phyloP scores from a whole-genome alignment of 768 basidiomycete genomes.

The Russula griseocarnosa region DNA sequence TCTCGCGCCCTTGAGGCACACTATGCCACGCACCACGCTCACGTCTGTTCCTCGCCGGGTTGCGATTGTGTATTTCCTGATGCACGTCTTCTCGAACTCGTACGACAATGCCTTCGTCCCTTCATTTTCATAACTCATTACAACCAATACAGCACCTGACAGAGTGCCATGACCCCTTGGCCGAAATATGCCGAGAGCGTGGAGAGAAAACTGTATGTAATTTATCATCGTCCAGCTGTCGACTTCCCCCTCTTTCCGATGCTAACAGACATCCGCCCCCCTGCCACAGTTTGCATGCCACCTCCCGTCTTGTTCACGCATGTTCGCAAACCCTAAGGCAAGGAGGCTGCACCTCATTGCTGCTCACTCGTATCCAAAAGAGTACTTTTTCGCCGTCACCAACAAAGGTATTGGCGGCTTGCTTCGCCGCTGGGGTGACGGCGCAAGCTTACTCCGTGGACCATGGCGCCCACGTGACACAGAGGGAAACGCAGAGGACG shows the following conservation, averaged over 20 bases:
- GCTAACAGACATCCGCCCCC: conserved; percentile 23
- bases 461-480: conserved; percentile 57
- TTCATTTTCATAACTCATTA: neutral
- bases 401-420: conserved; percentile 87
- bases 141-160: conserved; percentile 59
- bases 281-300: conserved; percentile 71
- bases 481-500: conserved; percentile 27
- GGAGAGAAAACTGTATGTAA: conserved; percentile 78
- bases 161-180: conserved; percentile 85
- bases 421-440: conserved; percentile 76
- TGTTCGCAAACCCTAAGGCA: conserved; percentile 68
- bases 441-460: conserved; percentile 71
- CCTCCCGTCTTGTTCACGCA: conserved; percentile 51
- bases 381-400: conserved; percentile 88
- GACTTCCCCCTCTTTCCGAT: neutral
- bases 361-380: conserved; percentile 77
- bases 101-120: conserved; percentile 39
- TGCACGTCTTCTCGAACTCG: conserved; percentile 69
- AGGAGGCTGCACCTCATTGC: conserved; percentile 79
- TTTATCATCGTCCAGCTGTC: conserved; percentile 14
- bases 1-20: conserved; percentile 74
- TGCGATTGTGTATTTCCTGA: conserved; percentile 88
- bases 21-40: conserved; percentile 79
- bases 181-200: conserved; percentile 67
- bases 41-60: conserved; percentile 65